Percentiles rank a stretch among this genome's conserved stretches.
These are phyloP conservation scores for Lizonia empirigonia DNA, from an alignment of 2,329 filamentous ascomycete species.

Conservation along the genomic window DNA sequence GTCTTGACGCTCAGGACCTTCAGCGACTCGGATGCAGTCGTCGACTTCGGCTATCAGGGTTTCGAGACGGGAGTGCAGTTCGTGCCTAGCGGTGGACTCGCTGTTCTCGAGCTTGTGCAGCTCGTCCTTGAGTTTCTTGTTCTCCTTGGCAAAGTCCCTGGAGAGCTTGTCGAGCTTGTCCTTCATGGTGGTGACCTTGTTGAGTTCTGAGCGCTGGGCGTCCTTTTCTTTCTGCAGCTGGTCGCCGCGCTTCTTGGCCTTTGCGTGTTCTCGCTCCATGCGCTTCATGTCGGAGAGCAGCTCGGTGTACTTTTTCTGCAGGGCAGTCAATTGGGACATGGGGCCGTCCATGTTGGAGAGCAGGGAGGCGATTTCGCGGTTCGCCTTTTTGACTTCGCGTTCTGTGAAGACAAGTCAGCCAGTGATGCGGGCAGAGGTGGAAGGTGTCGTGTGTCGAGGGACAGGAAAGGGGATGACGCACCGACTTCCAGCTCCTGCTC, in stretches of 20 bases:
- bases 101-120: constrained; percentile 81
- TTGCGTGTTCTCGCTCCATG: constrained; percentile 89
- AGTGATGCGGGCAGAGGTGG: constrained; percentile 12
- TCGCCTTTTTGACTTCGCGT: constrained; percentile 91
- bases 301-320: constrained; percentile 90
- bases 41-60: constrained; percentile 82
- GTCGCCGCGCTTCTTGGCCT: constrained; percentile 94
- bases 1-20: constrained; percentile 74
- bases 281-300: constrained; percentile 94
- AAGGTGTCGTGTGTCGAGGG: no score
- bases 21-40: constrained; percentile 84
- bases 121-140: constrained; percentile 98
- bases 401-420: constrained; percentile 61
- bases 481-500: constrained; percentile 96
- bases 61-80: constrained; percentile 85
- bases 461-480: constrained; percentile 49
- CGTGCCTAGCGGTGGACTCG: constrained; percentile 79
- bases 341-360: constrained; percentile 88
- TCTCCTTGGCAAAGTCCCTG: constrained; percentile 91
- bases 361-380: constrained; percentile 84
- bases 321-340: constrained; percentile 85
- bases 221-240: constrained; percentile 97
- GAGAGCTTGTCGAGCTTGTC: constrained; percentile 97
- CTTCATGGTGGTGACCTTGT: constrained; percentile 87
- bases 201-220: constrained; percentile 82